Evolutionary conservation across 495 filamentous ascomycete genomes (phyloP).

Genomic region (Daldinia concentrica): DNA sequence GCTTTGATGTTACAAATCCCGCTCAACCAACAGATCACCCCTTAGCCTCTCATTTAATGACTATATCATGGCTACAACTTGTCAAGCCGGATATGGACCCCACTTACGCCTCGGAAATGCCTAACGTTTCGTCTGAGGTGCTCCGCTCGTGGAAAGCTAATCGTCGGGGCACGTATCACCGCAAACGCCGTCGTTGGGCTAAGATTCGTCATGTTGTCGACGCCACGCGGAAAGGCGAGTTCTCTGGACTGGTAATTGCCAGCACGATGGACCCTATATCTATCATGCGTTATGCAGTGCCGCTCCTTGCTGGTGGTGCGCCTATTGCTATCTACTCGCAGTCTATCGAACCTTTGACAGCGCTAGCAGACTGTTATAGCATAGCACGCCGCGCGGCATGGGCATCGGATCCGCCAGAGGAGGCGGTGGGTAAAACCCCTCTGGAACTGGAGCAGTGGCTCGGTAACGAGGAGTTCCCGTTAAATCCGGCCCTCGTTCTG

Average conservation of each 20-base stretch:
- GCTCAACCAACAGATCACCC: slow-evolving; percentile 71
- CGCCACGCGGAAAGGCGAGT: slow-evolving; percentile 75
- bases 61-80: slow-evolving; percentile 89
- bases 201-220: slow-evolving; percentile 73
- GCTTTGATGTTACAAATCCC: slow-evolving; percentile 75
- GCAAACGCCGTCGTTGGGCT: slow-evolving; percentile 85
- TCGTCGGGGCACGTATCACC: slow-evolving; percentile 81
- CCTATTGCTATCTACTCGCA: slow-evolving; percentile 86
- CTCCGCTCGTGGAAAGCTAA: slow-evolving; percentile 75
- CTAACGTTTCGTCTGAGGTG: slow-evolving; percentile 59
- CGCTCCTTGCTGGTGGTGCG: slow-evolving; percentile 82
- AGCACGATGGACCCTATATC: slow-evolving; percentile 80
- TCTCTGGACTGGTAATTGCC: slow-evolving; percentile 84
- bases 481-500: slow-evolving; percentile 84
- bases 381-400: slow-evolving; percentile 78
- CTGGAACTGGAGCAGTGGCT: slow-evolving; percentile 58
- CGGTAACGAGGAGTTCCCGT: slow-evolving; percentile 74
- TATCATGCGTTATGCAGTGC: slow-evolving; percentile 76
- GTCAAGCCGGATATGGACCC: slow-evolving; percentile 76
- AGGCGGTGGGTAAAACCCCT: slow-evolving; percentile 47
- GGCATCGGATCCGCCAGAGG: slow-evolving; percentile 50
- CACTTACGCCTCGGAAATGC: slow-evolving; percentile 70
- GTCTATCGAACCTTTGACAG: slow-evolving; percentile 76
- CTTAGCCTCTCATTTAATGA: slow-evolving; percentile 80
- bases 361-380: slow-evolving; percentile 81